These are phyloP conservation scores for Mucor racemosus DNA, from an alignment of 371 early-diverging fungal genomes.

Conservation along the genomic window DNA sequence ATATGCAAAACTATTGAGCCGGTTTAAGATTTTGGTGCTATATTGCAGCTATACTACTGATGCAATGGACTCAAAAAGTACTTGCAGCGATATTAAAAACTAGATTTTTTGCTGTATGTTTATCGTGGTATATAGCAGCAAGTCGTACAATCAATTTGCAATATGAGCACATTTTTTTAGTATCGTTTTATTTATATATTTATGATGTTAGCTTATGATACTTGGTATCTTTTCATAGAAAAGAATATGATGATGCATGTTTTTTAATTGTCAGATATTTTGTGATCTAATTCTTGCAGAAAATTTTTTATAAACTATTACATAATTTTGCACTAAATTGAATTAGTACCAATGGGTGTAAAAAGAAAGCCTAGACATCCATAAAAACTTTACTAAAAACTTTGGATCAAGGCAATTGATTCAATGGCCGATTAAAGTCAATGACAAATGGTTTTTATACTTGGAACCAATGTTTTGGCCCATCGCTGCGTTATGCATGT, in stretches of 20 bases:
- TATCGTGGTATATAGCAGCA: no score
- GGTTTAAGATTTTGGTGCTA: no score
- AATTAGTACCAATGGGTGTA: neutral
- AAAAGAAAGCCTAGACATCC: neutral
- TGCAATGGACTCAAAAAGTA: no score
- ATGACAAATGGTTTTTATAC: neutral
- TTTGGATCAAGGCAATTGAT: neutral
- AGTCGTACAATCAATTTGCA: no score
- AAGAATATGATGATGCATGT: neutral
- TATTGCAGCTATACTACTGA: no score
- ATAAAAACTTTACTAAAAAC: neutral
- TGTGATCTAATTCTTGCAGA: neutral
- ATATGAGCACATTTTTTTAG: no score
- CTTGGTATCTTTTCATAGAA: no score
- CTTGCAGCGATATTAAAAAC: no score
- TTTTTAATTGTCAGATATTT: neutral
- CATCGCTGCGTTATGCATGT: neutral
- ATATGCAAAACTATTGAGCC: no score
- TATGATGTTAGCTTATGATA: no score
- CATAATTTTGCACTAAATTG: neutral
- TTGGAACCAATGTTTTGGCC: neutral
- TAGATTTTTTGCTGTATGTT: no score
- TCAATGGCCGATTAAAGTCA: neutral
- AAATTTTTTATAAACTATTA: neutral
- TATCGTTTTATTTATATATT: no score